These are phyloP conservation scores for Ustilago xerochloae DNA, from an alignment of 1,284 basidiomycete species.

Conservation along the genomic window DNA sequence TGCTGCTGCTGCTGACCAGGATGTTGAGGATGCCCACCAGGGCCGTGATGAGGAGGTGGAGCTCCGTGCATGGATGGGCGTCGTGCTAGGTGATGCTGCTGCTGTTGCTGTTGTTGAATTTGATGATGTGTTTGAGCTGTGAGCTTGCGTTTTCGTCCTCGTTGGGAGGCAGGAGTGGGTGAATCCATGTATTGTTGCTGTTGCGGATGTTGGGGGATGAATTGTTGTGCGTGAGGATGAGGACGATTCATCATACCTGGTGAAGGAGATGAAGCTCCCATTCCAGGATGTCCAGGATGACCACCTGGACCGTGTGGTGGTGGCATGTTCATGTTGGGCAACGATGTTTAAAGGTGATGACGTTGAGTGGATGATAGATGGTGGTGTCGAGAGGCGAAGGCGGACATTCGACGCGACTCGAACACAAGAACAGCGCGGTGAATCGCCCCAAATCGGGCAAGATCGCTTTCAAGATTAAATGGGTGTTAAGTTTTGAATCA, in stretches of 20 bases:
- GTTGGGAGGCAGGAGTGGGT: conserved; percentile 27
- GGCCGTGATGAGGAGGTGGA: conserved; percentile 14
- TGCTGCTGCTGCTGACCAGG: background rate
- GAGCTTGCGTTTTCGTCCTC: conserved; percentile 47
- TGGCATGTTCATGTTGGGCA: conserved; percentile 40
- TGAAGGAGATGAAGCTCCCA: conserved; percentile 32
- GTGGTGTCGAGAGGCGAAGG: conserved; percentile 1
- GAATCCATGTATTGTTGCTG: conserved; percentile 42
- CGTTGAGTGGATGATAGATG: conserved; percentile 1
- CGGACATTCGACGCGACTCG: conserved; percentile 25
- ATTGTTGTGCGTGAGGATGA: conserved; percentile 33
- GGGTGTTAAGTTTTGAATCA: conserved; percentile 3
- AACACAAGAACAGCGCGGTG: background rate
- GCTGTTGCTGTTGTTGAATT: conserved; percentile 10
- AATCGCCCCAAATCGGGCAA: background rate
- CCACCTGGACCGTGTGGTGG: conserved; percentile 42
- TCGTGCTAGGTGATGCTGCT: conserved; percentile 21
- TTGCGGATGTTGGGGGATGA: conserved; percentile 32
- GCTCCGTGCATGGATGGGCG: conserved; percentile 37
- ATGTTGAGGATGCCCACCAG: conserved; percentile 6
- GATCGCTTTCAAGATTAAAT: background rate
- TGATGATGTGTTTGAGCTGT: conserved; percentile 26
- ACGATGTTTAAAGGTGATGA: background rate
- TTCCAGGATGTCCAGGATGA: conserved; percentile 29
- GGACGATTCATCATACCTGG: conserved; percentile 37